phyloP scores from a whole-genome alignment of 768 basidiomycete species.

The Pisolithus albus region DNA sequence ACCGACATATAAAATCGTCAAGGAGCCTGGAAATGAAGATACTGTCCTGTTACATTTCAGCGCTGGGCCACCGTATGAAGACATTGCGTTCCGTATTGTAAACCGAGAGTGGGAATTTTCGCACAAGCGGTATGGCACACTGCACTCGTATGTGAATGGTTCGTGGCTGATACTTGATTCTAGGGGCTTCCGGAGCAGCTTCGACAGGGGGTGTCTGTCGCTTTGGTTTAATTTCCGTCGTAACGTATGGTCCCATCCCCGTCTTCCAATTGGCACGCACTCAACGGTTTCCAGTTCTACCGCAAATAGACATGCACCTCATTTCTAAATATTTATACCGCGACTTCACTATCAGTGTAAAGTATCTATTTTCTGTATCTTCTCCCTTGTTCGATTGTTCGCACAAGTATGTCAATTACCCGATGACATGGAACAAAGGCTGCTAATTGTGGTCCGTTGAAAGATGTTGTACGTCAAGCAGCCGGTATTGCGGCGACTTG shows the following conservation, averaged over 20 bases:
- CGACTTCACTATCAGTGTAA: constrained; percentile 23
- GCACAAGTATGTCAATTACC: constrained; percentile 1
- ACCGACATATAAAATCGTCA: constrained; percentile 93
- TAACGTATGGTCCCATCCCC: constrained; percentile 54
- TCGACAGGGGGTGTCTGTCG: constrained; percentile 93
- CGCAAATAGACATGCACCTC: constrained; percentile 49
- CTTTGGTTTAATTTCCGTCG: constrained; percentile 95
- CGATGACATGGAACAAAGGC: background rate
- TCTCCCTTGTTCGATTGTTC: constrained; percentile 2
- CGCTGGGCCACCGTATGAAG: constrained; percentile 97
- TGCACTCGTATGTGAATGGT: constrained; percentile 4
- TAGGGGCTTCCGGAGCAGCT: constrained; percentile 94
- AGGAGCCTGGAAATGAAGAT: constrained; percentile 91
- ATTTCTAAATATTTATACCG: constrained; percentile 16
- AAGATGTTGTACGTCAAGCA: no score
- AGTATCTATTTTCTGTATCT: constrained; percentile 5
- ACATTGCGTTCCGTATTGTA: constrained; percentile 97
- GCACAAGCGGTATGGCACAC: constrained; percentile 70
- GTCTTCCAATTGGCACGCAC: constrained; percentile 7
- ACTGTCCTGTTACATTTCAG: constrained; percentile 91
- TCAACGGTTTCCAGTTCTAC: constrained; percentile 53
- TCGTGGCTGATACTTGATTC: constrained; percentile 9
- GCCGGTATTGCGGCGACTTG: background rate
- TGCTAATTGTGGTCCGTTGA: background rate
- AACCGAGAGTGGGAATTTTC: constrained; percentile 98